Base-by-base conservation (phyloP, 2,329 filamentous ascomycete genomes). In the Talaromyces sp. region DNA sequence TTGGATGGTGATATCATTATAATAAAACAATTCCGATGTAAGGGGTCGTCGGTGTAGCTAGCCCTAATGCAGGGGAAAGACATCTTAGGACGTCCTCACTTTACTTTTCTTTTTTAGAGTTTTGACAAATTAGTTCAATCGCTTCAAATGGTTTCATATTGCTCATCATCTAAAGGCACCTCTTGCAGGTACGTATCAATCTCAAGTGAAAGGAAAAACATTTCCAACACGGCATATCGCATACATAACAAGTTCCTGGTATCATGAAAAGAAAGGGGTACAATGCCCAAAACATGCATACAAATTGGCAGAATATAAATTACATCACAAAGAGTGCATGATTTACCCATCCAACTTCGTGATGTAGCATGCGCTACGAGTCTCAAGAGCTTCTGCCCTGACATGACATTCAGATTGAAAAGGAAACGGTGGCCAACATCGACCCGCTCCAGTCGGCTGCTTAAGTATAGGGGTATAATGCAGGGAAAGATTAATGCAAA, bases 401-500 rank as follows among this genome's bases (percentile, higher is more conserved):
- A 25, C 11, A 25, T 25, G 47, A 50, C 47, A 15, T 15, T 56
- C 52, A 25, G 17, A 15, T 19, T 15, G 47, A 35, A 35, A 5
- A 22, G 15, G 10, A 15, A 37, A 22, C 7, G 27, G 33, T 22
- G 10, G 33, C 33, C 33, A 56, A 33, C 7, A 37, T 56, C 10
- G 33, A 56, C 52, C 33, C 33, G 52, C 52, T 22, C 10, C 33
- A 22, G 31, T 56, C 31, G 52, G 52, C 52, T 56, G n/a, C 6
- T 39, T 41, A 39, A 27, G 3, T 27, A n/a, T 59, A 22, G 25
- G 56, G 56, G 56, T 52, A 66, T 62, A 58, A 27, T n/a, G 35
- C 35, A 50, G 52, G 43, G 19, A 60, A 50, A 25, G 7, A 45
- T 35, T 27, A 25, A 68, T 57, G 22, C 39, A 37, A 59, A 71